Evolutionary conservation across 2,329 filamentous ascomycete genomes (phyloP), one percentile per base, ranked within the genome.

Genomic region (Pseudogymnoascus sp.): DNA sequence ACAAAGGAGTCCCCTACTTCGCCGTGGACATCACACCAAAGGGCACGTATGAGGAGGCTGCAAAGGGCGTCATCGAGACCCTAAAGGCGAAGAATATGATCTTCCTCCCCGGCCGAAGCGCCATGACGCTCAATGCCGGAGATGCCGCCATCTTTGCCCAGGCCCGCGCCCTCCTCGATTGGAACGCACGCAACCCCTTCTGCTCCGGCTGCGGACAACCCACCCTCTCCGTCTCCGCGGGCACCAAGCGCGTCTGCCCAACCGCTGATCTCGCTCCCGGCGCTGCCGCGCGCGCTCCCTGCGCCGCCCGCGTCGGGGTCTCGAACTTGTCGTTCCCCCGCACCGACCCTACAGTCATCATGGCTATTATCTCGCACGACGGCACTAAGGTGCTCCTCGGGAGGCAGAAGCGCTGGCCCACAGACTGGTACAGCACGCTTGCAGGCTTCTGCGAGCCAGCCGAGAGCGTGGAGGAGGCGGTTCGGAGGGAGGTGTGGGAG

Each of bases 311-410:
- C 60, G 88, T 85, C 39, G 92, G 90, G 26, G 78, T 99, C 50
- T 96, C 92, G 33, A 99, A 99, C 75, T 81, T 97, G 60, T 88
- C 83, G 70, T 97, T 97, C 79, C 93, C 93, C 2, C 85, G 92
- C 59, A 97, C 93, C 1, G 87, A 90, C 66, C 87, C 87, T 0
- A 89, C 86, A 2, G 92, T 97, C 73, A 99, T 99, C 75, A 92
- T 95, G 76, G 93, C 92, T 0, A 87, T 97, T 9, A 84, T 97
- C 33, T 95, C 89, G 60, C 80, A 86, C 59, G 90, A 95, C 68
- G 88, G 88, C 58, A 82, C 86, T 66, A 65, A 70, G 1, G 63
- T 72, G 5, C 83, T 99, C 6, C 86, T 99, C 0, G 94, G 94
- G 37, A 86, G 94, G 11, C 85, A 90, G 70, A 89, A 89, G 75